Evolutionary conservation across 2,329 filamentous ascomycete species (phyloP).

Genomic region (Emmonsiellopsis sp.): DNA sequence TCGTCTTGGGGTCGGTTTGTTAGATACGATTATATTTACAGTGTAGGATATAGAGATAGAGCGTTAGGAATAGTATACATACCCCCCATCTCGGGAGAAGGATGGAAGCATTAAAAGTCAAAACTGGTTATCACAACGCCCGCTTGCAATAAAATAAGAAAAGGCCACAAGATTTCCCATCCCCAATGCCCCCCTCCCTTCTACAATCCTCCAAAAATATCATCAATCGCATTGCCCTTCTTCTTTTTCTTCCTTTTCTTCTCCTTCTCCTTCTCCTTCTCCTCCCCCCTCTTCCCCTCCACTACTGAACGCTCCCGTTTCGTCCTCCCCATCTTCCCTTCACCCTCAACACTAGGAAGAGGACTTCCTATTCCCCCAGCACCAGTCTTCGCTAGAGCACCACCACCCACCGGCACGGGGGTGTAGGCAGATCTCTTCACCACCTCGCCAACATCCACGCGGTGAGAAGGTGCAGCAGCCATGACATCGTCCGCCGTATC

Average conservation of each 20-base stretch:
- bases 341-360: neutral
- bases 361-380: neutral
- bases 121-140: no score
- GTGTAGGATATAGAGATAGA: neutral
- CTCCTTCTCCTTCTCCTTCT: constrained; percentile 25
- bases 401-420: neutral
- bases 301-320: constrained; percentile 4
- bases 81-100: neutral
- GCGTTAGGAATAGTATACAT: neutral
- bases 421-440: constrained; percentile 3
- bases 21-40: neutral
- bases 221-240: constrained; percentile 59
- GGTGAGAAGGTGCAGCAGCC: neutral
- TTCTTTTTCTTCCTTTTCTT: constrained; percentile 50
- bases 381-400: constrained; percentile 4
- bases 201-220: constrained; percentile 45
- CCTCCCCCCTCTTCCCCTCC: constrained; percentile 20
- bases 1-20: constrained; percentile 41
- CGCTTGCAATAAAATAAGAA: neutral
- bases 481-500: neutral
- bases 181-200: neutral
- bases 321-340: neutral
- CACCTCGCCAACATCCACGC: constrained; percentile 2
- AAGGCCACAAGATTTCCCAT: neutral
- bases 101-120: neutral